These are phyloP conservation scores for Heracleum sosnowskyi DNA, from an alignment of 129 eudicot species.

Conservation along the genomic window DNA sequence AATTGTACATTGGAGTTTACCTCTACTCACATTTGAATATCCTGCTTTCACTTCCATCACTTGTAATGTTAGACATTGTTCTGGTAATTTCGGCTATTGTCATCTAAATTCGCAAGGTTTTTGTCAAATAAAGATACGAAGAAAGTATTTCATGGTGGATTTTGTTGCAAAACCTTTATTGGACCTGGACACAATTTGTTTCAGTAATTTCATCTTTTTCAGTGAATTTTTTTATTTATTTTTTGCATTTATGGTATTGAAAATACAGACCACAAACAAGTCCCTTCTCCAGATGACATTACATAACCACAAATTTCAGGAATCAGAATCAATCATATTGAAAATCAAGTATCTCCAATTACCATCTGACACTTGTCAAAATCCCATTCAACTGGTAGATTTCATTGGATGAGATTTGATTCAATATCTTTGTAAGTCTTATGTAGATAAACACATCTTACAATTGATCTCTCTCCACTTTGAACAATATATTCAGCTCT, in stretches of 20 bases:
- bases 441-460: slow-evolving; percentile 1
- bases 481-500: not conserved
- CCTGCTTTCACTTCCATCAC: not conserved
- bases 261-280: slow-evolving; percentile 24
- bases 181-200: not conserved
- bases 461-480: not conserved
- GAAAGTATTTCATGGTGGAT: not conserved
- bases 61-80: not conserved
- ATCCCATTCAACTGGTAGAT: slow-evolving; percentile 39
- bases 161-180: not conserved
- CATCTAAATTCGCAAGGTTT: not conserved
- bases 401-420: slow-evolving; percentile 73
- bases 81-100: not conserved
- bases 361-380: slow-evolving; percentile 51
- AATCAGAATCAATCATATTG: not conserved
- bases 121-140: not conserved
- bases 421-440: not conserved
- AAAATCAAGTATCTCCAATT: slow-evolving; percentile 14
- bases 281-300: slow-evolving; percentile 3
- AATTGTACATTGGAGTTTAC: not conserved
- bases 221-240: too few relatives aligned
- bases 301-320: slow-evolving; percentile 8
- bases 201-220: not conserved
- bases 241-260: too few relatives aligned
- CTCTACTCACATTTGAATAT: not conserved